Conservation (phyloP, 1,284 basidiomycete species). For the Trametes pubescens region DNA sequence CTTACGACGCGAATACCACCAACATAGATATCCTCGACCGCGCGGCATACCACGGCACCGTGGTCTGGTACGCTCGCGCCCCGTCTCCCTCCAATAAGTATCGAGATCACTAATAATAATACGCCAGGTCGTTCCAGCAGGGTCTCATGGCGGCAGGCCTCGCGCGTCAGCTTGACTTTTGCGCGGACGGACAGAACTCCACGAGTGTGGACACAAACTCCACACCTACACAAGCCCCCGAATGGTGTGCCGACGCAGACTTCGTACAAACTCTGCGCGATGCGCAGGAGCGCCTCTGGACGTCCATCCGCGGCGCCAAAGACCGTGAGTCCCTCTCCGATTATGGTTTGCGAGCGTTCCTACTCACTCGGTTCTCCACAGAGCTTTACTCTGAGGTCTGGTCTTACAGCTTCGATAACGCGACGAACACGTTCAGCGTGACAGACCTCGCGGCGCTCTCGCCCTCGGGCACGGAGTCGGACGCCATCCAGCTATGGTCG, state of each 20-base stretch:
- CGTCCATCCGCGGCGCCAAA: constrained; percentile 46
- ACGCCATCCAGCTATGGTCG: constrained; percentile 41
- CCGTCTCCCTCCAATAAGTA: too few species aligned
- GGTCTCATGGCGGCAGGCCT: constrained; percentile 53
- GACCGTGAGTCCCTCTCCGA: constrained; percentile 31
- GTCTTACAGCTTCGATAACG: constrained; percentile 39
- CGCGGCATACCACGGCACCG: constrained; percentile 53
- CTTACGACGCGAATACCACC: constrained; percentile 49
- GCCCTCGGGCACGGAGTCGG: constrained; percentile 37
- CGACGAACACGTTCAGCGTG: constrained; percentile 34
- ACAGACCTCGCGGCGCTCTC: constrained; percentile 36
- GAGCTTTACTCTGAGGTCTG: constrained; percentile 40
- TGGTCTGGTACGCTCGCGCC: constrained; percentile 42
- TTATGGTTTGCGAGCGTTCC: background rate
- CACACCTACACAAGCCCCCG: too few species aligned
- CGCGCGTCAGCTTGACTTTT: constrained; percentile 47
- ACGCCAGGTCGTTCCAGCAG: constrained; percentile 41
- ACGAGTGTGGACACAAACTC: constrained; percentile 35
- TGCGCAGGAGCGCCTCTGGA: constrained; percentile 50
- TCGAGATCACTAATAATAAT: background rate
- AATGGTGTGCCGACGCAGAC: constrained; percentile 48
- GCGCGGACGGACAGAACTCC: constrained; percentile 31
- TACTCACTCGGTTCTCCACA: background rate
- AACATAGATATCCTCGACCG: constrained; percentile 47
- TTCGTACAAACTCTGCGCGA: constrained; percentile 43